phyloP scores from a whole-genome alignment of 495 filamentous ascomycete species.

The Bacidia rubella region DNA sequence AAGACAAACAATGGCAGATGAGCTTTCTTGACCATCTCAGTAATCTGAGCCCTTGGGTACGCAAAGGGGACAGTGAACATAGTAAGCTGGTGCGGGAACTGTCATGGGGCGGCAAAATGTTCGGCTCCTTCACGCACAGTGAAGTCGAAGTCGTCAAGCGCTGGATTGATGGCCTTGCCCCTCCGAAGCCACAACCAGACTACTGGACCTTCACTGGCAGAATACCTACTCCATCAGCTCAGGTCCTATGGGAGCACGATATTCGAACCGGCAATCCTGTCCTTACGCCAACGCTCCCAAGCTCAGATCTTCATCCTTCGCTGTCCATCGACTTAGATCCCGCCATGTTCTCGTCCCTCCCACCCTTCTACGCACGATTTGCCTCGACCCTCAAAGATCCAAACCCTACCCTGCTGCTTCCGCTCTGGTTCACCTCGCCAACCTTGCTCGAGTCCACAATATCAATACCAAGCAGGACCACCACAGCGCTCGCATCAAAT shows the following conservation, averaged over 20 bases:
- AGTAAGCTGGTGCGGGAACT: conserved; percentile 29
- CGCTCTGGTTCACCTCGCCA: conserved; percentile 27
- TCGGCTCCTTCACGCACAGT: conserved; percentile 32
- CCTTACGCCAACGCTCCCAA: background rate
- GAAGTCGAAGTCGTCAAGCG: conserved; percentile 25
- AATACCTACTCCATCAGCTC: background rate
- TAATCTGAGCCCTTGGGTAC: conserved; percentile 26
- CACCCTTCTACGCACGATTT: too few species aligned
- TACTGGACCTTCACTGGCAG: conserved; percentile 13
- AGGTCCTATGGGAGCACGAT: conserved; percentile 6
- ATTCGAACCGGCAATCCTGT: conserved; percentile 8
- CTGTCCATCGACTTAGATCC: too few species aligned
- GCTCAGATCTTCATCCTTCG: background rate
- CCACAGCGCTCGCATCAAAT: conserved; percentile 16
- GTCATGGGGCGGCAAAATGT: conserved; percentile 34
- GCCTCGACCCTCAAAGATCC: background rate
- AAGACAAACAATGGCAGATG: conserved; percentile 16
- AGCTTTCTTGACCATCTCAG: conserved; percentile 20
- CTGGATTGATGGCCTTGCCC: conserved; percentile 28
- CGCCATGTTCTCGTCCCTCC: too few species aligned
- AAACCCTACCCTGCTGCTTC: conserved; percentile 18
- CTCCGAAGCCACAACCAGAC: background rate
- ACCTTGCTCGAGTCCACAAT: conserved; percentile 25
- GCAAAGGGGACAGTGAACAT: conserved; percentile 22
- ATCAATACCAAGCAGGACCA: conserved; percentile 21